Conservation (phyloP, 2,329 filamentous ascomycete genomes). For the Trichoderma sp. region DNA sequence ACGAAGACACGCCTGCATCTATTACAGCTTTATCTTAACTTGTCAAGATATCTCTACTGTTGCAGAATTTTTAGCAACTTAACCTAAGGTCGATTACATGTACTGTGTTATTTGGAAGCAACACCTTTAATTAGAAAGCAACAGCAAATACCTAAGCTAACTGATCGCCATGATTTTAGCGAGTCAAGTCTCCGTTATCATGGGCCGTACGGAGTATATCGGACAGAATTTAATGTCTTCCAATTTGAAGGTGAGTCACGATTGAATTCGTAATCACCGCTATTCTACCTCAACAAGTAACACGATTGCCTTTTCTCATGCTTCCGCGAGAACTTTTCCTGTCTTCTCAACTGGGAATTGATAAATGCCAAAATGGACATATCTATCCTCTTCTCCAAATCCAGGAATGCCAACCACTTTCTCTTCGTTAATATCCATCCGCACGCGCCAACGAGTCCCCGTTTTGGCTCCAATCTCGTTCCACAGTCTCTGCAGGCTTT, state of each 20-base stretch:
- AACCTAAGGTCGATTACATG: background rate
- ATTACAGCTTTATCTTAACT: background rate
- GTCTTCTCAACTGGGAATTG: background rate
- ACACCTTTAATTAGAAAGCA: no score
- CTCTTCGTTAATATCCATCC: background rate
- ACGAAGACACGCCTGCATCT: background rate
- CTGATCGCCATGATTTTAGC: background rate
- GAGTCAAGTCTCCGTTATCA: background rate
- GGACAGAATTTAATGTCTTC: background rate
- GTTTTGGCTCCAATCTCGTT: background rate
- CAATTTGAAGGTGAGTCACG: background rate
- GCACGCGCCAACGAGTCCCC: background rate
- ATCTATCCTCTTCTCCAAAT: constrained; percentile 2
- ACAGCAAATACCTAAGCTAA: background rate
- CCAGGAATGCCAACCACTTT: background rate
- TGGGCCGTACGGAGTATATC: background rate
- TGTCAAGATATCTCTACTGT: background rate
- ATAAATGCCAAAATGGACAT: constrained; percentile 2
- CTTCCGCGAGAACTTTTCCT: background rate
- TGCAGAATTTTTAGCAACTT: background rate
- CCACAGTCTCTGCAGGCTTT: constrained; percentile 10
- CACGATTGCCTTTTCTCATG: background rate
- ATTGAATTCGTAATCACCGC: background rate
- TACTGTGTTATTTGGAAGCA: background rate
- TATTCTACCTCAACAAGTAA: background rate